A percentile compares a stretch with the other conserved stretches of the same genome.
Conservation (phyloP, 306 rosid genomes). For the Hippophae gyantsensis region DNA sequence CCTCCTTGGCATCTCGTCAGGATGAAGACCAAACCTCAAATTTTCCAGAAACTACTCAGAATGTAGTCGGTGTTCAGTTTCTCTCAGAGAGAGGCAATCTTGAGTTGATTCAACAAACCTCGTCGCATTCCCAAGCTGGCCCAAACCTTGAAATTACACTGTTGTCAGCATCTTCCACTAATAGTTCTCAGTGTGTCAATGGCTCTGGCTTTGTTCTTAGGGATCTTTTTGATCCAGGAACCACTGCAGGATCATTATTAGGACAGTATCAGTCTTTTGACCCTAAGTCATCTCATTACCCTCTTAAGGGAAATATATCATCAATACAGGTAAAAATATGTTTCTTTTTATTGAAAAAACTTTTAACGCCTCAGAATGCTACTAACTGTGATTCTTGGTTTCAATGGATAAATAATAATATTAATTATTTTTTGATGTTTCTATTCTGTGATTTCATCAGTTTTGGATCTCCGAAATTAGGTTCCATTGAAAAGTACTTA, state of each 20-base stretch:
- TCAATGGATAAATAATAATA: too few relatives aligned
- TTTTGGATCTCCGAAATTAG: neutral
- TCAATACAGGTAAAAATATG: slow-evolving; percentile 38
- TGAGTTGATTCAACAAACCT: slow-evolving; percentile 27
- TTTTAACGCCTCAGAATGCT: neutral
- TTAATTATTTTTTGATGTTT: too few relatives aligned
- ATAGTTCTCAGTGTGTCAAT: slow-evolving; percentile 38
- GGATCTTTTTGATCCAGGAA: slow-evolving; percentile 65
- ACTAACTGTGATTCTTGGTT: too few relatives aligned
- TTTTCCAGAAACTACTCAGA: slow-evolving; percentile 31
- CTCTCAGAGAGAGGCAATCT: slow-evolving; percentile 31
- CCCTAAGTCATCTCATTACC: slow-evolving; percentile 45
- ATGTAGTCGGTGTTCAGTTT: slow-evolving; percentile 27
- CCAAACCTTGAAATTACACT: slow-evolving; percentile 71
- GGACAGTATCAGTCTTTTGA: slow-evolving; percentile 51
- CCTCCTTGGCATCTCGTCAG: slow-evolving; percentile 39
- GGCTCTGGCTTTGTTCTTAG: slow-evolving; percentile 68
- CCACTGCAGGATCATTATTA: slow-evolving; percentile 41
- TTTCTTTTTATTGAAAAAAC: neutral
- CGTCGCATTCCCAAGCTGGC: slow-evolving; percentile 37
- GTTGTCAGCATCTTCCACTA: slow-evolving; percentile 53
- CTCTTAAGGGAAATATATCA: slow-evolving; percentile 36
- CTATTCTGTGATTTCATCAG: too few relatives aligned
- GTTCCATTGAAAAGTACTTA: neutral
- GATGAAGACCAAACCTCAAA: slow-evolving; percentile 27